Base-by-base conservation (phyloP, 768 basidiomycete genomes). In the Cubamyces lactineus region DNA sequence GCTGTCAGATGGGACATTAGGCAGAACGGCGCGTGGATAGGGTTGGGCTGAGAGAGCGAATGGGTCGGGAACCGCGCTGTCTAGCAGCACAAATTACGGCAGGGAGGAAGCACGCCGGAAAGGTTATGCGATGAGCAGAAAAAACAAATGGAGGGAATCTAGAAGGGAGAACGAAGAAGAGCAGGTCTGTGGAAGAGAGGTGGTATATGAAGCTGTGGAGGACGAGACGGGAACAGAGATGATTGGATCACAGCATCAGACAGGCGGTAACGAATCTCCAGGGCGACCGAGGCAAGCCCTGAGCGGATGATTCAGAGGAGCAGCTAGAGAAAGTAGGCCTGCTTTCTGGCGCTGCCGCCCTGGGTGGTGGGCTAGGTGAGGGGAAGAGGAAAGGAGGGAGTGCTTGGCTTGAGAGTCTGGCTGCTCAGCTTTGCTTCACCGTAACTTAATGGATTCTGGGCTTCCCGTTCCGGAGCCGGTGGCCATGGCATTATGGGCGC, bases 1-100 rank as follows among this genome's bases (percentile, higher is more conserved):
- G 73, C 71, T 24, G 78, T 75, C n/a, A 78, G 69, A 61, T 73
- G 77, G 67, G 80, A 78, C 81, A 84, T 82, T 57, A 61, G 41
- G 59, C 42, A 48, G 57, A 42, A 46, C 50, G 55, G 40, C 34
- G 53, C 46, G 42, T 28, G 42, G 43, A 60, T 54, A 57, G 28
- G 48, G 60, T 46, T 38, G 64, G 57, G 57, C 54, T 40, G 43
- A 47, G 60, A 53, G 61, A 55, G 47, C 34, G 49, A 43, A 53
- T 39, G 30, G 49, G 63, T 48, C 30, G 59, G 40, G 39, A 55
- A 58, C 53, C 62, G 50, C 57, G 64, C 69, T 65, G 69, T 45
- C 69, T 70, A 60, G 69, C 69, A 70, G 69, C 62, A 51, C 39
- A 57, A 45, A 42, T 43, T 23, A 39, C 38, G 41, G 50, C 11